phyloP scores from a whole-genome alignment of 1,139 yeast species.

The Hansenula sp. region DNA sequence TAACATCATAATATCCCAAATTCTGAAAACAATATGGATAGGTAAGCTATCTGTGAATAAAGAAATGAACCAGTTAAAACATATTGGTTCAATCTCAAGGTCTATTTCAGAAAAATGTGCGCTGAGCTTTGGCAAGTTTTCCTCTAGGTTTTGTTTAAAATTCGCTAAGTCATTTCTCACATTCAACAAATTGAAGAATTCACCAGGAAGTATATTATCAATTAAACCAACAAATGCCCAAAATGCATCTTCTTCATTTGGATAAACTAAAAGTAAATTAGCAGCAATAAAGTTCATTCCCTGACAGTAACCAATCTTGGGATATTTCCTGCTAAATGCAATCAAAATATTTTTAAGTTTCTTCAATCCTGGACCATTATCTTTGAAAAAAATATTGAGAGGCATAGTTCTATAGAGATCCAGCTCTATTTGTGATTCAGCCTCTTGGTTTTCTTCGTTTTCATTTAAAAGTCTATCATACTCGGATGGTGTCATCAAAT shows the following conservation, averaged over 20 bases:
- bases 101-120: conserved; percentile 30
- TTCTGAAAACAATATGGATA: conserved; percentile 46
- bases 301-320: conserved; percentile 54
- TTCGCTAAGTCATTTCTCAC: conserved; percentile 39
- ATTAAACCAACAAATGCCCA: conserved; percentile 50
- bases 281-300: conserved; percentile 64
- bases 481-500: conserved; percentile 44
- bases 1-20: conserved; percentile 46
- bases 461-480: conserved; percentile 29
- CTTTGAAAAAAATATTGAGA: conserved; percentile 47
- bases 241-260: conserved; percentile 52
- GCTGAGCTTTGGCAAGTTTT: conserved; percentile 35
- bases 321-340: conserved; percentile 48
- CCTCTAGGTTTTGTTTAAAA: conserved; percentile 25
- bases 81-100: conserved; percentile 47
- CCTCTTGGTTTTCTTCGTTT: conserved; percentile 26
- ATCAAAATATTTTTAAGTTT: conserved; percentile 45
- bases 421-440: conserved; percentile 48
- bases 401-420: conserved; percentile 57
- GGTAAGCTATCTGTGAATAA: conserved; percentile 52
- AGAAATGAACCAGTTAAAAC: conserved; percentile 58
- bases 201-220: conserved; percentile 48
- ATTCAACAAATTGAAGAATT: conserved; percentile 36
- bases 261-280: conserved; percentile 40
- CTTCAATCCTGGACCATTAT: conserved; percentile 51